phyloP scores from a whole-genome alignment of 495 filamentous ascomycete species.

The Amorphotheca resinae region DNA sequence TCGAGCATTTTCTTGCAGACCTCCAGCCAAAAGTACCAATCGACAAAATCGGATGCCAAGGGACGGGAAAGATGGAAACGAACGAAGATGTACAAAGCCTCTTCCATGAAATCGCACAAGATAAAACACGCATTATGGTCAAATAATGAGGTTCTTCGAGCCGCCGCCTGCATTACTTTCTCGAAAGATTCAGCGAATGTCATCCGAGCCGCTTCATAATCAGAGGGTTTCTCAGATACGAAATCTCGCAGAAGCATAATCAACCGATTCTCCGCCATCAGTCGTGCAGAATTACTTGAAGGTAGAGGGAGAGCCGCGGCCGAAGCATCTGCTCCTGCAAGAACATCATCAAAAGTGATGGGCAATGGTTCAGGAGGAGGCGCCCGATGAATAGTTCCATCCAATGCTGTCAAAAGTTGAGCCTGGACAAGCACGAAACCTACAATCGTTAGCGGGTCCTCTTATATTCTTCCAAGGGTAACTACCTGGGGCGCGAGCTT shows the following conservation, averaged over 20 bases:
- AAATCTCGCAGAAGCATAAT: slow-evolving; percentile 81
- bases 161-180: slow-evolving; percentile 56
- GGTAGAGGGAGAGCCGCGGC: slow-evolving; percentile 55
- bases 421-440: slow-evolving; percentile 67
- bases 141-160: slow-evolving; percentile 66
- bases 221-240: slow-evolving; percentile 52
- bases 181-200: slow-evolving; percentile 74
- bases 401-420: slow-evolving; percentile 70
- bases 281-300: slow-evolving; percentile 54
- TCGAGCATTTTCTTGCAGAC: slow-evolving; percentile 73
- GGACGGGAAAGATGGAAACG: slow-evolving; percentile 25
- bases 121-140: slow-evolving; percentile 86
- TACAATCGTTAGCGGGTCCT: neutral
- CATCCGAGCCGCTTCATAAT: slow-evolving; percentile 42
- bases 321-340: slow-evolving; percentile 59
- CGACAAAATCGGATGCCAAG: slow-evolving; percentile 31
- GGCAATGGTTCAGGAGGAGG: slow-evolving; percentile 43
- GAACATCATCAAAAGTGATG: slow-evolving; percentile 65
- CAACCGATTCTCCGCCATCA: slow-evolving; percentile 86
- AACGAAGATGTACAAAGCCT: slow-evolving; percentile 41
- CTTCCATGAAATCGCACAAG: slow-evolving; percentile 86
- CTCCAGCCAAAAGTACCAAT: slow-evolving; percentile 85
- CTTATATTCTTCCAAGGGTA: neutral
- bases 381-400: slow-evolving; percentile 72
- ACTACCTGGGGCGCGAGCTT: slow-evolving; percentile 60